Percentiles rank a stretch among this genome's conserved stretches.
Conservation (phyloP, 345 rosid species). For the Ceriops tagal region DNA sequence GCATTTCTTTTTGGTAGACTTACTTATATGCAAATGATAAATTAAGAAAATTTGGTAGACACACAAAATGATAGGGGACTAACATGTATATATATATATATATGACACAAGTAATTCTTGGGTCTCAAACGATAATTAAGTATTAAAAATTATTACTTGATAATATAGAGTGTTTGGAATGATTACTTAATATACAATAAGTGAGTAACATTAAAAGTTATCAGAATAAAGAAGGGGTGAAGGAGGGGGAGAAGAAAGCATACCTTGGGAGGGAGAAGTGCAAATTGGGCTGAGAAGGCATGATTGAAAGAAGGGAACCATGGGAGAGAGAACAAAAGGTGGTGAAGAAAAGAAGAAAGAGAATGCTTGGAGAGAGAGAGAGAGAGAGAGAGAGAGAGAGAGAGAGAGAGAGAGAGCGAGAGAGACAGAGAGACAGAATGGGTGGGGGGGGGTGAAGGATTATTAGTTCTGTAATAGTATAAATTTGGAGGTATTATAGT, state of each 20-base stretch:
- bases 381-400: background rate
- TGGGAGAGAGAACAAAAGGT: slow-evolving; percentile 28
- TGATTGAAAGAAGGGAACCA: slow-evolving; percentile 40
- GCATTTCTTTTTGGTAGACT: too few relatives aligned
- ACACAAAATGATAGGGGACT: too few relatives aligned
- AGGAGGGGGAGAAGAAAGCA: background rate
- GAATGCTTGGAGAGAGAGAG: background rate
- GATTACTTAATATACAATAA: too few relatives aligned
- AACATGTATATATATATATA: too few relatives aligned
- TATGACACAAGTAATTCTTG: too few relatives aligned
- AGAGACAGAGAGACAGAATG: background rate
- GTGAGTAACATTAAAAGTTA: too few relatives aligned
- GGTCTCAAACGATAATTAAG: too few relatives aligned
- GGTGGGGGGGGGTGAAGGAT: background rate
- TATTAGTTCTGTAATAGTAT: background rate
- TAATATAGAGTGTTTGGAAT: too few relatives aligned
- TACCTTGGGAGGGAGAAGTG: slow-evolving; percentile 44
- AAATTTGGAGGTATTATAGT: slow-evolving; percentile 29
- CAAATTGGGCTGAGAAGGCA: slow-evolving; percentile 36
- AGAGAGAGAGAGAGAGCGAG: background rate
- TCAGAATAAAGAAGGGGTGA: background rate
- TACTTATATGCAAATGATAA: too few relatives aligned
- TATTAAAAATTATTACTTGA: too few relatives aligned
- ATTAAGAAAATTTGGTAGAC: too few relatives aligned
- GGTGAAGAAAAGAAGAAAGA: background rate